A percentile compares a stretch with the other conserved stretches of the same genome.
Evolutionary conservation across 805 yeast genomes (phyloP).

Genomic region (Torulaspora delbrueckii): DNA sequence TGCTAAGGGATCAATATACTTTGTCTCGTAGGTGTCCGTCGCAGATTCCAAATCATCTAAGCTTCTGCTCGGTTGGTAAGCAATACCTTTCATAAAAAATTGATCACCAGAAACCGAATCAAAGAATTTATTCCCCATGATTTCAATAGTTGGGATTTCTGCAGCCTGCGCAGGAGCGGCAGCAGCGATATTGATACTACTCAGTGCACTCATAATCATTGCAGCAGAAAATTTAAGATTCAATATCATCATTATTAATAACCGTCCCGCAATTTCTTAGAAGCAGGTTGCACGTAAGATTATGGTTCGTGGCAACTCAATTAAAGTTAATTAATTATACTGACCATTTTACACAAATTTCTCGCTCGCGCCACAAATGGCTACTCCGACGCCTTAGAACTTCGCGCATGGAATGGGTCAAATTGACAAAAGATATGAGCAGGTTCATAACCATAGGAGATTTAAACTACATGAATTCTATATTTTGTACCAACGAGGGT

Average conservation of each 20-base stretch:
- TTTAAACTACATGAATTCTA: constrained; percentile 21
- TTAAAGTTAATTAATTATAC: neutral
- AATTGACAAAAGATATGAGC: neutral
- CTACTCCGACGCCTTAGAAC: constrained; percentile 5
- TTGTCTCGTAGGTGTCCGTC: constrained; percentile 20
- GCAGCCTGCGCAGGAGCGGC: constrained; percentile 2
- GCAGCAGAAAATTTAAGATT: neutral
- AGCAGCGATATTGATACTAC: neutral
- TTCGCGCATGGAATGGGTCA: neutral
- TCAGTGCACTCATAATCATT: neutral
- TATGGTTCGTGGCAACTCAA: neutral
- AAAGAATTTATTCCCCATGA: constrained; percentile 73
- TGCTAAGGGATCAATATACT: constrained; percentile 70
- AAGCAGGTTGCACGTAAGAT: neutral
- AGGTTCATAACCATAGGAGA: neutral
- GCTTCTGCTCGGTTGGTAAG: constrained; percentile 64
- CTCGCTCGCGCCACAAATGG: constrained; percentile 1
- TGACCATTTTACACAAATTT: neutral
- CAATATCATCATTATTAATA: neutral
- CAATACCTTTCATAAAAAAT: constrained; percentile 83
- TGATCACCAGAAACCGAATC: constrained; percentile 67
- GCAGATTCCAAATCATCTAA: constrained; percentile 36
- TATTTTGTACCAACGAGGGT: constrained; percentile 2
- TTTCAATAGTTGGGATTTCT: constrained; percentile 43
- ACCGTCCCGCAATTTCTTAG: neutral